Evolutionary conservation across 306 rosid species (phyloP).

Genomic region (Cicer pinnatifidum): DNA sequence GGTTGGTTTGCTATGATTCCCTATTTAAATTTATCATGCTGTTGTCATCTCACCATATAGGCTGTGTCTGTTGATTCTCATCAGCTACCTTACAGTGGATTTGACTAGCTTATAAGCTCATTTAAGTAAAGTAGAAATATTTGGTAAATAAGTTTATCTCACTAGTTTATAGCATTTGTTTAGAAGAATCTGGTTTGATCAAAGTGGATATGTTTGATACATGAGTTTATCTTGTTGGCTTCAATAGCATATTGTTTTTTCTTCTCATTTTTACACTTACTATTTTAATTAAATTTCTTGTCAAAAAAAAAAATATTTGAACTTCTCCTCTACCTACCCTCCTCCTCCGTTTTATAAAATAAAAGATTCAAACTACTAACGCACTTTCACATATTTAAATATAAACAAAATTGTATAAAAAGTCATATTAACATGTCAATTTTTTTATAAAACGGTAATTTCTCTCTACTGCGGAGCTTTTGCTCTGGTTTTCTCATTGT

Average conservation of each 20-base stretch:
- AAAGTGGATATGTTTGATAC: background rate
- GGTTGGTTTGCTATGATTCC: conserved; percentile 52
- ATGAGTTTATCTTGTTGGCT: too few relatives aligned
- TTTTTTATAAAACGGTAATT: too few relatives aligned
- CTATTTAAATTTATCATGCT: conserved; percentile 24
- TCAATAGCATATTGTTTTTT: too few relatives aligned
- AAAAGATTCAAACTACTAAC: background rate
- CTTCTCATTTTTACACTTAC: background rate
- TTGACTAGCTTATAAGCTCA: background rate
- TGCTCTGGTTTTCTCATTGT: too few relatives aligned
- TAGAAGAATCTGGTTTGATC: background rate
- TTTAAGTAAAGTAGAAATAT: background rate
- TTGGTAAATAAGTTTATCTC: background rate
- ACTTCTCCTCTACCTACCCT: too few relatives aligned
- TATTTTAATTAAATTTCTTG: too few relatives aligned
- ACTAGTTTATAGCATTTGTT: background rate
- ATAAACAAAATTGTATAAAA: too few relatives aligned
- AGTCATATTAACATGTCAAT: background rate
- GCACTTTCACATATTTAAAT: background rate
- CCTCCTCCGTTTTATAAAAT: too few relatives aligned
- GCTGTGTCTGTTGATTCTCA: background rate
- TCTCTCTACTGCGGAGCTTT: too few relatives aligned
- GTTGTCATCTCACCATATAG: conserved; percentile 31
- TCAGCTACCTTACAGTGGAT: background rate
- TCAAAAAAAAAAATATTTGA: too few relatives aligned